phyloP scores from a whole-genome alignment of 495 filamentous ascomycete species.

The Penicillium coffeae region DNA sequence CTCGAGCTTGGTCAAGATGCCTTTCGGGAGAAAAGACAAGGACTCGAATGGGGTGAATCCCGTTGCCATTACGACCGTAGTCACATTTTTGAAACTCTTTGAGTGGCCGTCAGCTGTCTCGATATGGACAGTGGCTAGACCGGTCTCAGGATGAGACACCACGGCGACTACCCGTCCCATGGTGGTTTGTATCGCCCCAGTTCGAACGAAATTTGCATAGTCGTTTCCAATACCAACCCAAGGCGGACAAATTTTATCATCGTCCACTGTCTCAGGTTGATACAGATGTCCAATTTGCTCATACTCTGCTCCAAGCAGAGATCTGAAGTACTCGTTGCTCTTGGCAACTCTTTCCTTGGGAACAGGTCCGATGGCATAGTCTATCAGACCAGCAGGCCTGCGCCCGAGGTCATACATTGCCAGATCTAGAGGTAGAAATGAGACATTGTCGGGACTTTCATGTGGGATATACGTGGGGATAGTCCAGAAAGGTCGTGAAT shows the following conservation, averaged over 20 bases:
- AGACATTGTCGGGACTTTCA: slow-evolving; percentile 30
- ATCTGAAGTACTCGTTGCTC: slow-evolving; percentile 51
- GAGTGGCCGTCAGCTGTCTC: slow-evolving; percentile 22
- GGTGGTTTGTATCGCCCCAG: slow-evolving; percentile 50
- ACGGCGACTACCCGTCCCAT: slow-evolving; percentile 33
- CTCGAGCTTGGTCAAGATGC: slow-evolving; percentile 53
- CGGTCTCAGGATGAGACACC: slow-evolving; percentile 14
- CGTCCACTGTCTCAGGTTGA: slow-evolving; percentile 8
- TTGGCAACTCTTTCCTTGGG: slow-evolving; percentile 47
- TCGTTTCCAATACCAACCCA: slow-evolving; percentile 66
- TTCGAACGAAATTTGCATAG: slow-evolving; percentile 69
- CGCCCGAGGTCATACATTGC: slow-evolving; percentile 65
- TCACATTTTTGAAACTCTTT: slow-evolving; percentile 49
- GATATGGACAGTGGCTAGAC: slow-evolving; percentile 30
- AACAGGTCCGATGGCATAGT: slow-evolving; percentile 56
- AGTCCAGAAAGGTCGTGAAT: slow-evolving; percentile 67
- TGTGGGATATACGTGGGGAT: slow-evolving; percentile 61
- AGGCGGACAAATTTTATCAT: slow-evolving; percentile 41
- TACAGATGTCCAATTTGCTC: slow-evolving; percentile 21
- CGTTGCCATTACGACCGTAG: slow-evolving; percentile 68
- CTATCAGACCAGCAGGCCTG: slow-evolving; percentile 53
- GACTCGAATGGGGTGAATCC: slow-evolving; percentile 65
- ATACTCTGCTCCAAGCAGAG: slow-evolving; percentile 62
- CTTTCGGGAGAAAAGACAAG: slow-evolving; percentile 54
- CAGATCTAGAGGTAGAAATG: slow-evolving; percentile 75